Conservation (phyloP, 1,139 yeast genomes). For the Trichomonascaceae sp. region DNA sequence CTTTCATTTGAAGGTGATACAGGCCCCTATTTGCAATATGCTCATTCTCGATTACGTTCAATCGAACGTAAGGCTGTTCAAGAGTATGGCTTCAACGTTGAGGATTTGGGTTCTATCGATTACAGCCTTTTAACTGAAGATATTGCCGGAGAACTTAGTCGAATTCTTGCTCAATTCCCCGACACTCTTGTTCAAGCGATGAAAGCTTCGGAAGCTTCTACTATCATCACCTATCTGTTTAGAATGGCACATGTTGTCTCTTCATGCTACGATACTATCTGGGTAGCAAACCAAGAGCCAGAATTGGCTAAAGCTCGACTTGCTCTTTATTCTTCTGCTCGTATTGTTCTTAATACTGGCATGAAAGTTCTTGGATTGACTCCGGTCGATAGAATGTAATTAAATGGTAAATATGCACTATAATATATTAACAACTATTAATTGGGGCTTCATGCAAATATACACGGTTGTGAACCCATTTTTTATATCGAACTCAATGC, state of each 20-base stretch:
- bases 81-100: constrained; percentile 16
- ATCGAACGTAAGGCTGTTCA: constrained; percentile 74
- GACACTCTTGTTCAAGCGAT: constrained; percentile 81
- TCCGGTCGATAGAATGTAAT: constrained; percentile 95
- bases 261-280: constrained; percentile 86
- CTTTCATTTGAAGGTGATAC: constrained; percentile 98
- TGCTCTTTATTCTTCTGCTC: constrained; percentile 86
- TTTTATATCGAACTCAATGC: constrained; percentile 39
- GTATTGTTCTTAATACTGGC: constrained; percentile 88
- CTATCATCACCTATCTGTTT: constrained; percentile 90
- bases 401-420: neutral
- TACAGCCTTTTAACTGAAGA: constrained; percentile 68
- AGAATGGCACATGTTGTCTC: constrained; percentile 90
- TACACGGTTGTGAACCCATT: neutral
- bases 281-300: constrained; percentile 96
- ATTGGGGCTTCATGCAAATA: neutral
- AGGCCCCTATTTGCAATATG: constrained; percentile 97
- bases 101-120: constrained; percentile 56
- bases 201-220: constrained; percentile 87
- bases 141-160: constrained; percentile 64
- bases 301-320: constrained; percentile 87
- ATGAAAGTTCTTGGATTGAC: constrained; percentile 87
- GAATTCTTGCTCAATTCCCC: constrained; percentile 85
- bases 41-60: constrained; percentile 94
- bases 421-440: neutral